A percentile compares a stretch with the other conserved stretches of the same genome.
These are phyloP conservation scores for Xerocomellus intermedius DNA, from an alignment of 768 basidiomycete species.

Conservation along the genomic window DNA sequence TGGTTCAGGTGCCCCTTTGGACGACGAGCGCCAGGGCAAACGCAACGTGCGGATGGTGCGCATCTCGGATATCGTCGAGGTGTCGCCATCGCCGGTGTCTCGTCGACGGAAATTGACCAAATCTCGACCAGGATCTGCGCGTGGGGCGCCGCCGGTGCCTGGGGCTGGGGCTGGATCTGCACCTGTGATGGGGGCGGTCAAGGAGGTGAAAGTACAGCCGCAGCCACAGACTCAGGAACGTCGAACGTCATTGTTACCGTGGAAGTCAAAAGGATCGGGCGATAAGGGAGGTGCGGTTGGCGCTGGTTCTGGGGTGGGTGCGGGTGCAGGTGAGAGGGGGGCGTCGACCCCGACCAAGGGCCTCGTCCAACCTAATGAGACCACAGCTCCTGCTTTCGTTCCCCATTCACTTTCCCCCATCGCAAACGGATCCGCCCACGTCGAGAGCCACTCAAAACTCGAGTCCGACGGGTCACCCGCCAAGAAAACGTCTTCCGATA, in stretches of 20 bases:
- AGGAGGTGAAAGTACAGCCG: background rate
- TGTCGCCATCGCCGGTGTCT: conserved; percentile 12
- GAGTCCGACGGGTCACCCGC: background rate
- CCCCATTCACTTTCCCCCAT: background rate
- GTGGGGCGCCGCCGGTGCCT: background rate
- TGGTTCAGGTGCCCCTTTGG: background rate
- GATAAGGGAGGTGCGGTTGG: background rate
- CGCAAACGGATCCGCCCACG: background rate
- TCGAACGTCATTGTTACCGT: conserved; percentile 20
- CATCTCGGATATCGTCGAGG: conserved; percentile 26
- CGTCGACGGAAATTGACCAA: conserved; percentile 27
- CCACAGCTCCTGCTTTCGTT: background rate
- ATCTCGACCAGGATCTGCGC: conserved; percentile 4
- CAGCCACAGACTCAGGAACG: conserved; percentile 11
- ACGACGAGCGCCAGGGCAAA: conserved; percentile 5
- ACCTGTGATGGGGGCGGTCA: background rate
- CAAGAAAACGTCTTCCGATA: background rate
- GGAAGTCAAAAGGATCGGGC: conserved; percentile 17
- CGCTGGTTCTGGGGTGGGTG: background rate
- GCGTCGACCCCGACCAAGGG: background rate
- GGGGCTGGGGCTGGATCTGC: background rate
- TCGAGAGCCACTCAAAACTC: background rate
- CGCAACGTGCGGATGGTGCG: conserved; percentile 26
- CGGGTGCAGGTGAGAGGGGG: background rate
- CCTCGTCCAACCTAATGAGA: background rate